phyloP scores from a whole-genome alignment of 805 yeast genomes.

The Kurtzmaniella cleridarum region DNA sequence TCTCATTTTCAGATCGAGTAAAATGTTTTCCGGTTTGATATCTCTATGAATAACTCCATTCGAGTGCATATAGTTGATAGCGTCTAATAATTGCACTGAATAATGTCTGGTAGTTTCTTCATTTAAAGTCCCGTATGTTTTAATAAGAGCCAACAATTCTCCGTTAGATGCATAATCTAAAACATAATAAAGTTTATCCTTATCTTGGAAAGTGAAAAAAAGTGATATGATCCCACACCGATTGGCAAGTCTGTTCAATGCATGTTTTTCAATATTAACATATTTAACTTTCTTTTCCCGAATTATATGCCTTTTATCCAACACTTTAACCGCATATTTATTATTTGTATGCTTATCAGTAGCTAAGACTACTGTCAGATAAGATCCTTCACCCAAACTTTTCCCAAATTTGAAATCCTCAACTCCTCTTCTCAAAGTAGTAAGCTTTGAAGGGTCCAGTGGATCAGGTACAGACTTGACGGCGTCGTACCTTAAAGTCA shows the following conservation, averaged over 20 bases:
- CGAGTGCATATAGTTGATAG: slow-evolving; percentile 64
- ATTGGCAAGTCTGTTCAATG: slow-evolving; percentile 61
- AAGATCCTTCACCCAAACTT: slow-evolving; percentile 41
- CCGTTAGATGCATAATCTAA: slow-evolving; percentile 79
- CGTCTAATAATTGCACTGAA: slow-evolving; percentile 69
- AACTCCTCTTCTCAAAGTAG: slow-evolving; percentile 31
- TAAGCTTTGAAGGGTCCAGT: slow-evolving; percentile 12
- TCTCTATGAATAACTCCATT: slow-evolving; percentile 79
- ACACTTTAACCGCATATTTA: slow-evolving; percentile 69
- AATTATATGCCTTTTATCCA: slow-evolving; percentile 73
- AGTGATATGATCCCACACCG: slow-evolving; percentile 61
- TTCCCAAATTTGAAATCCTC: slow-evolving; percentile 38
- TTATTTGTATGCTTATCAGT: slow-evolving; percentile 47
- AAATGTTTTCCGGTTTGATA: slow-evolving; percentile 76
- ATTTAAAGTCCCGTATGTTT: slow-evolving; percentile 62
- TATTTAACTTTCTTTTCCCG: slow-evolving; percentile 80
- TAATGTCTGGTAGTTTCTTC: slow-evolving; percentile 67
- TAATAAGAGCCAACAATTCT: slow-evolving; percentile 63
- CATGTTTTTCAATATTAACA: slow-evolving; percentile 77
- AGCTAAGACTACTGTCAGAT: slow-evolving; percentile 40
- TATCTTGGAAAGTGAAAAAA: slow-evolving; percentile 78
- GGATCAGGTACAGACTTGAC: slow-evolving; percentile 13
- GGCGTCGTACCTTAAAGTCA: slow-evolving; percentile 35
- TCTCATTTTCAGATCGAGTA: slow-evolving; percentile 55
- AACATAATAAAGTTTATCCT: slow-evolving; percentile 64